These are phyloP conservation scores for Dictyostelium firmibasis DNA, from an alignment of 78 protist species.

Conservation along the genomic window DNA sequence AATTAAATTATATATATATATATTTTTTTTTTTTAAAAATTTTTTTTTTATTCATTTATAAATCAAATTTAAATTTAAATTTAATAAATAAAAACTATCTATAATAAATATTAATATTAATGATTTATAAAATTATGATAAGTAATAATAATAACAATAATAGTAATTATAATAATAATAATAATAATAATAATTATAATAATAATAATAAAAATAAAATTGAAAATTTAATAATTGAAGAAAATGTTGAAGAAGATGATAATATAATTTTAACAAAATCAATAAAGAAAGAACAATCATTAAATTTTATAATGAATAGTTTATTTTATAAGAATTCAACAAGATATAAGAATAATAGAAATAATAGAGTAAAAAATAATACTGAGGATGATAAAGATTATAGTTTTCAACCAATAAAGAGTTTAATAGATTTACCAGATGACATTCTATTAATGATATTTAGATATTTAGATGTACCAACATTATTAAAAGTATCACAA, in stretches of 20 bases:
- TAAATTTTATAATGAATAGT: background rate
- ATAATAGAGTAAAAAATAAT: background rate
- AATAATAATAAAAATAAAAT: no score
- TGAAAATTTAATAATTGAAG: background rate
- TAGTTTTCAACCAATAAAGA: background rate
- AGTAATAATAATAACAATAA: background rate
- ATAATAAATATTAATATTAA: background rate
- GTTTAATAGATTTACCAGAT: slow-evolving; percentile 50
- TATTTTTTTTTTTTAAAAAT: no score
- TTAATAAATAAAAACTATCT: no score
- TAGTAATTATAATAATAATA: background rate
- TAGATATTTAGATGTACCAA: slow-evolving; percentile 28
- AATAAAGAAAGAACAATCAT: background rate
- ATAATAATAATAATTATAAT: background rate
- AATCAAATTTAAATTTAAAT: no score
- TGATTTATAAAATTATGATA: background rate
- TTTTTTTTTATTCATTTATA: no score
- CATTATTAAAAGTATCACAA: slow-evolving; percentile 39
- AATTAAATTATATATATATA: no score
- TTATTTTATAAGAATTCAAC: background rate
- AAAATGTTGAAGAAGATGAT: background rate
- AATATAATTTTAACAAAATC: background rate
- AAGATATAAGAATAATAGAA: background rate
- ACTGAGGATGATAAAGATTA: background rate
- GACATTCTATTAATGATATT: slow-evolving; percentile 39